Evolutionary conservation across 2,329 filamentous ascomycete genomes (phyloP), one percentile per base, ranked within the genome.

Genomic region (Onygena corvina): DNA sequence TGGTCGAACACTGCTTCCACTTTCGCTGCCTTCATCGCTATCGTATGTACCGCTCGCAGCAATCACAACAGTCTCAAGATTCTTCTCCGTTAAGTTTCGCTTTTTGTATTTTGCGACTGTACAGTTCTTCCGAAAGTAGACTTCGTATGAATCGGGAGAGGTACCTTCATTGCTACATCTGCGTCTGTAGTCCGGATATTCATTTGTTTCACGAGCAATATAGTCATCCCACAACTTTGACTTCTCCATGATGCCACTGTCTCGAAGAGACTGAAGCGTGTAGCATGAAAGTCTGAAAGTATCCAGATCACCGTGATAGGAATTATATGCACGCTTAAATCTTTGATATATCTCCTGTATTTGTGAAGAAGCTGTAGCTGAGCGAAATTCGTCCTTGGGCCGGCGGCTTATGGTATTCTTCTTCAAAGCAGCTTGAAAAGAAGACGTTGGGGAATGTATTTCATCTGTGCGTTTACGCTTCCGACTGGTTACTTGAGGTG

Each of bases 151-250:
- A 14, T 65, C 46, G 16, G 55, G 51, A 29, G 64, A 56, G n/a
- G 3, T 60, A 56, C 0, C 57, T 56, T 21, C 56, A 55, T 8
- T 56, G 56, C 4, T 51, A 47, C 58, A 59, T n/a, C 59, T 46
- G 29, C 59, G 50, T 3, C 62, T 42, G 52, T 72, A 65, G n/a
- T 48, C 47, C 2, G 57, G 60, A 51, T 70, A 73, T 21, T 64
- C 60, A 12, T 59, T 52, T 4, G 63, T 56, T 52, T 70, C 61
- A 54, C 64, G 61, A 47, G 67, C 69, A 46, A 72, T 57, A 50
- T 70, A 72, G 53, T 72, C 70, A 56, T 73, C 70, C 66, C 69
- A 71, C 11, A 72, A 49, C 20, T 61, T 66, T 9, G 64, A 67
- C 46, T 62, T 59, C 31, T 61, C 54, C 30, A 67, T 51, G 23